phyloP scores from a whole-genome alignment of 768 basidiomycete species.

The Phylloporus sp. region DNA sequence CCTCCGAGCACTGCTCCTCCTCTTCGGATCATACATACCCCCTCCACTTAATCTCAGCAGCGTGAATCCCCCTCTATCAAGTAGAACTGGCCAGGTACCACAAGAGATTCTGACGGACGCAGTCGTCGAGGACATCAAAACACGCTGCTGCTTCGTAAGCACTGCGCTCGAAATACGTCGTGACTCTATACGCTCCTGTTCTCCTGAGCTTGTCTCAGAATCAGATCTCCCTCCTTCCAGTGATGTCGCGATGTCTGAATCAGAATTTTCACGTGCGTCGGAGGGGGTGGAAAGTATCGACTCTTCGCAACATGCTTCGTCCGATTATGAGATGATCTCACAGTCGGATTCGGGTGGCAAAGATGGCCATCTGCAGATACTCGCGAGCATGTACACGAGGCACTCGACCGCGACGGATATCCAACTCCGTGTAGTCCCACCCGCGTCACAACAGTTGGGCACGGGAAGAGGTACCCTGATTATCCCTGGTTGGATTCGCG shows the following conservation, averaged over 20 bases:
- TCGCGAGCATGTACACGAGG: constrained; percentile 66
- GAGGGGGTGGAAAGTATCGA: constrained; percentile 44
- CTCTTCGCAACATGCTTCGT: constrained; percentile 46
- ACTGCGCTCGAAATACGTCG: constrained; percentile 41
- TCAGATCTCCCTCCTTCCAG: constrained; percentile 42
- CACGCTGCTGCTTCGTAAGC: constrained; percentile 85
- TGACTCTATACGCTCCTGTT: constrained; percentile 31
- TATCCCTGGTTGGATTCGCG: constrained; percentile 93
- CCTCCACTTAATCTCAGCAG: constrained; percentile 69
- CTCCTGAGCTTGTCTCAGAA: constrained; percentile 31
- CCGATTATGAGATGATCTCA: constrained; percentile 52
- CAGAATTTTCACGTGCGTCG: constrained; percentile 55
- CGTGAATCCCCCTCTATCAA: constrained; percentile 56
- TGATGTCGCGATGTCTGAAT: constrained; percentile 61
- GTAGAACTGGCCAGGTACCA: constrained; percentile 64
- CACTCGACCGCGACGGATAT: constrained; percentile 77
- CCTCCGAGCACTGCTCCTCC: constrained; percentile 72
- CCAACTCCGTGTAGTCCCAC: constrained; percentile 62
- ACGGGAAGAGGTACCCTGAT: constrained; percentile 74
- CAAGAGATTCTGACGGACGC: constrained; percentile 72
- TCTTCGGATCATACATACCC: constrained; percentile 82
- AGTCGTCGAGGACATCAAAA: constrained; percentile 87
- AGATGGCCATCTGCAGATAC: constrained; percentile 45
- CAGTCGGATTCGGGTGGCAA: constrained; percentile 23
- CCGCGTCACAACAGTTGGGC: constrained; percentile 58